phyloP scores from a whole-genome alignment of 2,329 filamentous ascomycete genomes.

The Colletotrichum sp. region DNA sequence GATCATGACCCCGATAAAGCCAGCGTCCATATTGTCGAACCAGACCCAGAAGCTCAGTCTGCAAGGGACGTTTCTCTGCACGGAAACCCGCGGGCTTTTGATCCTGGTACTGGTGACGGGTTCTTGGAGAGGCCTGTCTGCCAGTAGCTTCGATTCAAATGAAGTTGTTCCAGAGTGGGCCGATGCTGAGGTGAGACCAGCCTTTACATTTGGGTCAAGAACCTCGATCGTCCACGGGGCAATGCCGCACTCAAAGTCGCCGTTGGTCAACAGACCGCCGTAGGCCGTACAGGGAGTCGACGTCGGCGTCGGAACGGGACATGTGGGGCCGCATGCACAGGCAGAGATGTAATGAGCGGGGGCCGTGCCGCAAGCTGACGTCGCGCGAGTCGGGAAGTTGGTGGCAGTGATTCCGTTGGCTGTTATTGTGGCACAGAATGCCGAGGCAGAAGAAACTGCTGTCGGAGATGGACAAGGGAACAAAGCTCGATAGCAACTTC shows the following conservation, averaged over 20 bases:
- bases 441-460: constrained; percentile 20
- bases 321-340: constrained; percentile 24
- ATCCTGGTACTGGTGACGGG: background rate
- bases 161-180: background rate
- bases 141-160: background rate
- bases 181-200: background rate
- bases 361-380: constrained; percentile 21
- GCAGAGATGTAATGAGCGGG: constrained; percentile 24
- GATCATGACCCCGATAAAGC: background rate
- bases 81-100: background rate
- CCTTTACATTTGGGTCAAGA: constrained; percentile 10
- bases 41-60: background rate
- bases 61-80: background rate
- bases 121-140: background rate
- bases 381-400: constrained; percentile 23
- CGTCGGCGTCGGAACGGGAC: constrained; percentile 14
- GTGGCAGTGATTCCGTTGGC: constrained; percentile 22
- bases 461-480: constrained; percentile 23
- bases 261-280: background rate
- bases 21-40: background rate
- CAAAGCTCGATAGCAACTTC: constrained; percentile 26
- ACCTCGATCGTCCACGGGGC: constrained; percentile 23
- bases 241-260: constrained; percentile 8
- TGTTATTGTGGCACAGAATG: constrained; percentile 26
- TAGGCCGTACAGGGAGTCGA: background rate